Percentiles rank a stretch among this genome's conserved stretches.
Evolutionary conservation across 345 rosid genomes (phyloP).

Genomic region (Brassica nigra): DNA sequence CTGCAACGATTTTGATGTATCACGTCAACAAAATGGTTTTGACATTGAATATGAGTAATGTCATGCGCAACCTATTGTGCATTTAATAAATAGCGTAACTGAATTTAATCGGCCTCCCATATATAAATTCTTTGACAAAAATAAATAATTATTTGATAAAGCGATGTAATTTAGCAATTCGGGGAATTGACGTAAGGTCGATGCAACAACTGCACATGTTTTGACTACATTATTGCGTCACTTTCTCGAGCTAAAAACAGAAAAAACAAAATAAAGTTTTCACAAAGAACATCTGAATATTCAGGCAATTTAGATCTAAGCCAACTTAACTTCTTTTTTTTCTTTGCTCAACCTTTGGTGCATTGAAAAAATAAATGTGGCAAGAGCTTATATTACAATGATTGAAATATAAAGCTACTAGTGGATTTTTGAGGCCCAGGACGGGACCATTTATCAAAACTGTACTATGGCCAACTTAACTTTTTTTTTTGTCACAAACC

Average conservation of each 20-base stretch:
- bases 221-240: constrained; percentile 21
- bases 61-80: neutral
- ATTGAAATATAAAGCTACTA: neutral
- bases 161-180: neutral
- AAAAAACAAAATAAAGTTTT: neutral
- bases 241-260: constrained; percentile 10
- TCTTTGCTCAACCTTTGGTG: neutral
- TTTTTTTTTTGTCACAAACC: too few relatives aligned
- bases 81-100: neutral
- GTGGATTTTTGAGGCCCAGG: neutral
- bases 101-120: neutral
- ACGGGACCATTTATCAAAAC: neutral
- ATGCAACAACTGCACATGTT: constrained; percentile 34
- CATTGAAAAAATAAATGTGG: neutral
- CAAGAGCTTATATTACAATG: neutral
- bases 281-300: neutral
- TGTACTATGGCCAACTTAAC: neutral
- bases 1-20: constrained; percentile 4
- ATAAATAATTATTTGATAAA: neutral
- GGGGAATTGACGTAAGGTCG: constrained; percentile 18
- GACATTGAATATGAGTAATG: neutral
- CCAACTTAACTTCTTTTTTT: neutral
- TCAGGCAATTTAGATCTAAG: constrained; percentile 10
- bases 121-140: neutral
- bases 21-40: neutral